Evolutionary conservation across 768 basidiomycete genomes (phyloP), one percentile per base, ranked within the genome.

Genomic region (Boletus reticulatus): DNA sequence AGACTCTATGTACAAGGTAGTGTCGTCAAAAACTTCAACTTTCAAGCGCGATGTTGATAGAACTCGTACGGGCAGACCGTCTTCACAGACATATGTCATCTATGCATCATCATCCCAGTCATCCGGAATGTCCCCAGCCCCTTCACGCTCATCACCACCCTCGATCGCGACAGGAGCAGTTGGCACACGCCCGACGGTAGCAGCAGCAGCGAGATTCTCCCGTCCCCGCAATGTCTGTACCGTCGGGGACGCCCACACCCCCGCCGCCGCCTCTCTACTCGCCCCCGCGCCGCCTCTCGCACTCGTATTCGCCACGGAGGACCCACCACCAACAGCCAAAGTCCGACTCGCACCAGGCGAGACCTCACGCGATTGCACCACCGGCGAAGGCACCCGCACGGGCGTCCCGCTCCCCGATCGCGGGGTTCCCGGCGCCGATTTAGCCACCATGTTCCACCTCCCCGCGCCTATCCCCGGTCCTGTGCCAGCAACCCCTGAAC

Each of bases 21-120:
- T 29, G 27, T 9, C 27, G 9, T 29, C 27, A 29, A 29, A 29
- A 29, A 2, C 27, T 29, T 29, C 27, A 29, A 29, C 7, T 9
- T 29, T 29, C 27, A 29, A 29, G 9, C 9, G 27, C 27, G 27
- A 29, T 29, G 9, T 29, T 9, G 9, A 29, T 29, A 29, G 9
- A 9, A 29, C 27, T 29, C 27, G 27, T 29, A 29, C 27, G 27
- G 27, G 8, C 27, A 29, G 27, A 29, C 27, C 27, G 27, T 27
- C 6, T 27, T 34, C 11, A 34, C 13, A 13, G 13, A 12, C 14
- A 13, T 16, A 34, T 27, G 7, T 16, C 22, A 11, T 43, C 45
- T 67, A 80, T 6, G 55, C 62, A 54, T 81, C 83, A 44, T 84
- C 80, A 56, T 84, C 83, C 84, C 83, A 85, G 58, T 78, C 67